These are phyloP conservation scores for Boletus pseudo-olivaceus DNA, from an alignment of 768 basidiomycete species.

Conservation along the genomic window DNA sequence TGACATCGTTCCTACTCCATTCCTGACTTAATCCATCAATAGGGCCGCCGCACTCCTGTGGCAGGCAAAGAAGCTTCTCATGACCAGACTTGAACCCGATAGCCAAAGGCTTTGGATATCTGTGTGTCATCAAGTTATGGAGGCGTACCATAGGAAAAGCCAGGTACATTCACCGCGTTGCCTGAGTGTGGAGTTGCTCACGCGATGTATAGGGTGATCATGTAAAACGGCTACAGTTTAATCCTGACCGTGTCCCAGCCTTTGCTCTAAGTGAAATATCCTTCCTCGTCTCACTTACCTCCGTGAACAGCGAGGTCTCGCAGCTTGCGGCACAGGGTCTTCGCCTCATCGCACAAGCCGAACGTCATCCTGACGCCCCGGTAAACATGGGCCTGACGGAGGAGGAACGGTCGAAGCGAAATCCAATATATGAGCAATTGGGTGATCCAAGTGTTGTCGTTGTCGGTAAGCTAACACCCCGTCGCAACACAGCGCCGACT, in stretches of 20 bases:
- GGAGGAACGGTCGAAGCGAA: constrained; percentile 63
- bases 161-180: constrained; percentile 36
- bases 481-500: background rate
- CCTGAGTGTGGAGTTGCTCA: constrained; percentile 1
- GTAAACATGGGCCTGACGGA: constrained; percentile 47
- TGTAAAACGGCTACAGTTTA: constrained; percentile 48
- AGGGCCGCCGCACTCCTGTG: constrained; percentile 36
- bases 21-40: background rate
- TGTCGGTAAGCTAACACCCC: constrained; percentile 50
- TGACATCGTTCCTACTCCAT: constrained; percentile 10
- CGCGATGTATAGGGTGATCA: constrained; percentile 35
- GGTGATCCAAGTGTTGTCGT: constrained; percentile 71
- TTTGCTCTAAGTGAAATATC: constrained; percentile 71
- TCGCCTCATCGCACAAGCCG: constrained; percentile 63
- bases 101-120: constrained; percentile 66
- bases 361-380: constrained; percentile 59
- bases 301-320: constrained; percentile 63
- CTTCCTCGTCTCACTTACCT: constrained; percentile 67
- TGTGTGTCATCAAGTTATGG: constrained; percentile 57
- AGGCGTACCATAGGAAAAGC: constrained; percentile 48
- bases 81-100: constrained; percentile 56
- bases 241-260: constrained; percentile 53
- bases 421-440: constrained; percentile 73
- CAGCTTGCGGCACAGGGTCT: constrained; percentile 66
- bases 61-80: constrained; percentile 54